These are phyloP conservation scores for Clonostachys chloroleuca DNA, from an alignment of 2,329 filamentous ascomycete species.

Conservation along the genomic window DNA sequence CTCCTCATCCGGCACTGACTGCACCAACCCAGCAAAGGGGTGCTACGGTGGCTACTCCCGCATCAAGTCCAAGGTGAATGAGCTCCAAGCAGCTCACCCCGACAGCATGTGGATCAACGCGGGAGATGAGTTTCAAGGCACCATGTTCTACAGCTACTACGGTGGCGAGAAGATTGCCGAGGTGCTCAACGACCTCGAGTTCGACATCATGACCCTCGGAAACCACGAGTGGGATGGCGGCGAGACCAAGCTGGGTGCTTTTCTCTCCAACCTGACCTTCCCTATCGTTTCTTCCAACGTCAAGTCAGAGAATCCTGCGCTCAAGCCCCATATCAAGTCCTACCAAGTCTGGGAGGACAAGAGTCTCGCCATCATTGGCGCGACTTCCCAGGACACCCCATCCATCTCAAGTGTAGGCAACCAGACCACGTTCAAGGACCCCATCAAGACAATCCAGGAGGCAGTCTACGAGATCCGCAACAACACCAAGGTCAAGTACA, in stretches of 20 bases:
- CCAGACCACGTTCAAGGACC: conserved; percentile 54
- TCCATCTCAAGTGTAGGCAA: conserved; percentile 54
- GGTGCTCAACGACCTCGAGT: conserved; percentile 60
- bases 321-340: conserved; percentile 61
- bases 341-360: conserved; percentile 61
- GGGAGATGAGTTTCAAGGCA: conserved; percentile 68
- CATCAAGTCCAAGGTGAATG: conserved; percentile 56
- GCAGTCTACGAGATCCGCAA: conserved; percentile 57
- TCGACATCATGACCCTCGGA: conserved; percentile 63
- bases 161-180: conserved; percentile 65
- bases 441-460: conserved; percentile 52
- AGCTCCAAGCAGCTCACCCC: conserved; percentile 50
- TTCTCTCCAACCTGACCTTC: conserved; percentile 60
- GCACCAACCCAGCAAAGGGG: conserved; percentile 47
- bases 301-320: conserved; percentile 49
- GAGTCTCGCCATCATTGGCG: conserved; percentile 58
- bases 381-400: conserved; percentile 55
- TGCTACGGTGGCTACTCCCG: conserved; percentile 63
- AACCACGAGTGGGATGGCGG: conserved; percentile 66
- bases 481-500: conserved; percentile 55
- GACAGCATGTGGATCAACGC: conserved; percentile 61
- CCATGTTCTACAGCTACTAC: conserved; percentile 64
- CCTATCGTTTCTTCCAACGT: conserved; percentile 62
- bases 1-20: conserved; percentile 56
- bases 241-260: conserved; percentile 57